A percentile compares a stretch with the other conserved stretches of the same genome.
phyloP scores from a whole-genome alignment of 164 flowering plant genomes.

The Umbilicus rupestris region DNA sequence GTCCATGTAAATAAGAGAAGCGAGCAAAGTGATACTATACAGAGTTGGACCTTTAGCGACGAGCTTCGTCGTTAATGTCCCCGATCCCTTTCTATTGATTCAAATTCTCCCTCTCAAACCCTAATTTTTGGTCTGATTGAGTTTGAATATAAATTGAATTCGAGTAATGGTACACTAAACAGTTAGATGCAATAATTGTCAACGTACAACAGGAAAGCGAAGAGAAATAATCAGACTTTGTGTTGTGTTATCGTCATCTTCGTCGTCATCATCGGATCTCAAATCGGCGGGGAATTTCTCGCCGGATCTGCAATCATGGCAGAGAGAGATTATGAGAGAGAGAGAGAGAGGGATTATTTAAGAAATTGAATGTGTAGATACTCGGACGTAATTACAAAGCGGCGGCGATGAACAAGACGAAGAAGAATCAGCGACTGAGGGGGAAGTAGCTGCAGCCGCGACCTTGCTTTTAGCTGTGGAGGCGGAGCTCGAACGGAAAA shows the following conservation, averaged over 20 bases:
- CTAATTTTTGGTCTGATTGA: not conserved
- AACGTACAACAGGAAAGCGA: not conserved
- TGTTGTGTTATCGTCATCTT: not conserved
- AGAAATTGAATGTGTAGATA: not conserved
- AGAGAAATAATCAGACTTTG: not conserved
- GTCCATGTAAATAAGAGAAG: not conserved
- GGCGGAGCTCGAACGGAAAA: not conserved
- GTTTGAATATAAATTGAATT: not conserved
- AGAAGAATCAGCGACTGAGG: not conserved
- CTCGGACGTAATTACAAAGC: not conserved
- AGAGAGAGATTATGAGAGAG: too few species aligned
- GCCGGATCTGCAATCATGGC: too few species aligned
- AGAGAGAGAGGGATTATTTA: not conserved
- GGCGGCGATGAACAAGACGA: not conserved
- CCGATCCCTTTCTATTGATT: conserved; percentile 1
- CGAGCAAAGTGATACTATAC: not conserved
- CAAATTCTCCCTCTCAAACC: conserved; percentile 3
- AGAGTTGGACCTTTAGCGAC: not conserved
- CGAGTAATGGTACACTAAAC: too few species aligned
- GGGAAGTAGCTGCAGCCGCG: not conserved
- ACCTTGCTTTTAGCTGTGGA: not conserved
- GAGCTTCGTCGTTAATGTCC: not conserved
- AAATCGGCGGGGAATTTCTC: not conserved
- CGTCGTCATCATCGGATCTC: not conserved
- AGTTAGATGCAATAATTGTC: conserved; percentile 1